These are phyloP conservation scores for Phaseolus lunatus DNA, from an alignment of 306 rosid species.

Conservation along the genomic window DNA sequence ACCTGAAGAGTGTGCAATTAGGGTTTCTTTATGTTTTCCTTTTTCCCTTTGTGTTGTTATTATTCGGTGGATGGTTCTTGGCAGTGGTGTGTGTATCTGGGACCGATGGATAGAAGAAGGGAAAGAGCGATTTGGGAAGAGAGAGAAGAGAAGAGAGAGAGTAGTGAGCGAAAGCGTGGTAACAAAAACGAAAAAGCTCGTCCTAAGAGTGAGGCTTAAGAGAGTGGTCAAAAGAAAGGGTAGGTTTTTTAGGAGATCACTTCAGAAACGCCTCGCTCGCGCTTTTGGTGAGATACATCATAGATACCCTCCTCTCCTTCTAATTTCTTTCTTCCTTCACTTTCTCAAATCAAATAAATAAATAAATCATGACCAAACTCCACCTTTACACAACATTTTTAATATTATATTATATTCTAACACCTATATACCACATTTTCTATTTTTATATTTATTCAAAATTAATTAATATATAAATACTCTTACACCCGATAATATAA, in stretches of 20 bases:
- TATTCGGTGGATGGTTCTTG: conserved; percentile 53
- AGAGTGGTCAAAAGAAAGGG: conserved; percentile 58
- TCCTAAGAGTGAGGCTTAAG: conserved; percentile 41
- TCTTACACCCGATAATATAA: too few species aligned
- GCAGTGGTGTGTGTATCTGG: conserved; percentile 42
- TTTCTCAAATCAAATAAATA: not conserved
- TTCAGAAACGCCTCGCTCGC: conserved; percentile 43
- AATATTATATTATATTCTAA: too few species aligned
- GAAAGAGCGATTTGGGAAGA: conserved; percentile 36
- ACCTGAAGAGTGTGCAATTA: conserved; percentile 63
- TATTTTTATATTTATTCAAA: too few species aligned
- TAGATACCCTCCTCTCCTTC: not conserved
- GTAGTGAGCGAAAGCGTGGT: conserved; percentile 33
- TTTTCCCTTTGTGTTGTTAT: not conserved
- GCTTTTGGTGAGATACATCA: not conserved
- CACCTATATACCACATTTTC: too few species aligned
- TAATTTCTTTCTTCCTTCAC: not conserved
- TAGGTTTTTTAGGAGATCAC: conserved; percentile 74
- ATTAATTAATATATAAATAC: too few species aligned
- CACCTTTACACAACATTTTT: not conserved
- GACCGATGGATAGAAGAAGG: conserved; percentile 35
- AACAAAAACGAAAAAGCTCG: conserved; percentile 40
- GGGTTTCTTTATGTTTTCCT: conserved; percentile 52
- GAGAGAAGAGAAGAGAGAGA: not conserved
- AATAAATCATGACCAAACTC: not conserved